Evolutionary conservation across 1,139 yeast species (phyloP).

Genomic region (Diutina ranongensis): DNA sequence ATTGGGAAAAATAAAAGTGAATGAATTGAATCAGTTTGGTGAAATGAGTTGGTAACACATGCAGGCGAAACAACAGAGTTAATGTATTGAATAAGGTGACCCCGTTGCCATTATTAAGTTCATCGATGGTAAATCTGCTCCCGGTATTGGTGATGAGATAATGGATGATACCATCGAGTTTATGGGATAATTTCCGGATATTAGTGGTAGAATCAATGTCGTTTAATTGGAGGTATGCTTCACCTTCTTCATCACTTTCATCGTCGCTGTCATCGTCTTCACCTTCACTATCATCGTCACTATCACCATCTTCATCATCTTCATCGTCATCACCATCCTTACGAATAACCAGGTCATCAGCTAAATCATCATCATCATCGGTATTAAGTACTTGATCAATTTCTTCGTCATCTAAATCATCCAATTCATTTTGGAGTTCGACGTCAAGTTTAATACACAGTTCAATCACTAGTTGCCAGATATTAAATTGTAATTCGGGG

Average conservation of each 20-base stretch:
- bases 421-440: conserved; percentile 83
- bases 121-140: conserved; percentile 37
- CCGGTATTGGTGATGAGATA: conserved; percentile 24
- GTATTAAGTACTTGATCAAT: conserved; percentile 46
- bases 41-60: conserved; percentile 83
- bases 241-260: conserved; percentile 18
- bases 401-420: conserved; percentile 70
- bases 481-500: conserved; percentile 56
- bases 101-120: conserved; percentile 50
- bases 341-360: conserved; percentile 11
- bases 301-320: conserved; percentile 10
- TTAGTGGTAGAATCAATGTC: conserved; percentile 36
- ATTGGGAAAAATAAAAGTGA: conserved; percentile 72
- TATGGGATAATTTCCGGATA: conserved; percentile 46
- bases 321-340: conserved; percentile 11
- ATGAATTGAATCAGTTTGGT: conserved; percentile 84
- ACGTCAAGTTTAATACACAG: conserved; percentile 80
- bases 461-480: conserved; percentile 77
- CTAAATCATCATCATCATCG: conserved; percentile 32
- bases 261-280: conserved; percentile 14
- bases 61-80: conserved; percentile 67
- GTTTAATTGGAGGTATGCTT: conserved; percentile 16
- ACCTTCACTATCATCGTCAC: conserved; percentile 11
- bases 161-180: conserved; percentile 58
- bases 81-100: conserved; percentile 68